These are phyloP conservation scores for Lagenidium sp. DNA, from an alignment of 352 stramenopile genomes.

Conservation along the genomic window DNA sequence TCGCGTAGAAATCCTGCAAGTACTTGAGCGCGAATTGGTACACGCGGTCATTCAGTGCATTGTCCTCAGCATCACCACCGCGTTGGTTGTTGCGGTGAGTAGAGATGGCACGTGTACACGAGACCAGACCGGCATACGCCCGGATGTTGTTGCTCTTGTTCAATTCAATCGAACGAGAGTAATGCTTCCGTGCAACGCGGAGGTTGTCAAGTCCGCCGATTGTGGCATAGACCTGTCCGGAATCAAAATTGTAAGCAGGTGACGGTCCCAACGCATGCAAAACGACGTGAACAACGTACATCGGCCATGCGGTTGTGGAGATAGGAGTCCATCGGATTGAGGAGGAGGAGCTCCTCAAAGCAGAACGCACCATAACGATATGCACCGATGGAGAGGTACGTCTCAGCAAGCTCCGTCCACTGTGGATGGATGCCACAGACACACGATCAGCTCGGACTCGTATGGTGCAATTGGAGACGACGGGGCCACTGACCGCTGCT, in stretches of 20 bases:
- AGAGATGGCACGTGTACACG: constrained; percentile 22
- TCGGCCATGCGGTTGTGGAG: constrained; percentile 26
- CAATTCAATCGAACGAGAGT: constrained; percentile 24
- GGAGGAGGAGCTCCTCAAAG: constrained; percentile 34
- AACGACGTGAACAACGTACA: too few species aligned
- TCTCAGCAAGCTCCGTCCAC: constrained; percentile 28
- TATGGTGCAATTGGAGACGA: not conserved
- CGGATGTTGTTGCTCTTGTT: constrained; percentile 25
- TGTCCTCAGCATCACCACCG: constrained; percentile 19
- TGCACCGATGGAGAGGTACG: constrained; percentile 18
- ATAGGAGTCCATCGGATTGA: constrained; percentile 31
- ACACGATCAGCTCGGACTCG: not conserved
- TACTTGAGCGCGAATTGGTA: constrained; percentile 21
- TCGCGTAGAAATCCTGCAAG: constrained; percentile 15
- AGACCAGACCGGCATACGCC: constrained; percentile 19
- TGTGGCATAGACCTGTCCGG: constrained; percentile 21
- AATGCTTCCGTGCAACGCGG: constrained; percentile 26
- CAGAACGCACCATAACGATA: constrained; percentile 31
- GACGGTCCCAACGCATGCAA: too few species aligned
- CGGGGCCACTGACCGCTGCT: constrained; percentile 8
- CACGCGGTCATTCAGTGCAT: constrained; percentile 24
- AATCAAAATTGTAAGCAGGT: not conserved
- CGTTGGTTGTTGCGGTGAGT: constrained; percentile 18
- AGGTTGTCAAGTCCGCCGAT: constrained; percentile 25
- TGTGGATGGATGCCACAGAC: not conserved